Conservation (phyloP, 306 rosid genomes). For the Calophaca sinica region DNA sequence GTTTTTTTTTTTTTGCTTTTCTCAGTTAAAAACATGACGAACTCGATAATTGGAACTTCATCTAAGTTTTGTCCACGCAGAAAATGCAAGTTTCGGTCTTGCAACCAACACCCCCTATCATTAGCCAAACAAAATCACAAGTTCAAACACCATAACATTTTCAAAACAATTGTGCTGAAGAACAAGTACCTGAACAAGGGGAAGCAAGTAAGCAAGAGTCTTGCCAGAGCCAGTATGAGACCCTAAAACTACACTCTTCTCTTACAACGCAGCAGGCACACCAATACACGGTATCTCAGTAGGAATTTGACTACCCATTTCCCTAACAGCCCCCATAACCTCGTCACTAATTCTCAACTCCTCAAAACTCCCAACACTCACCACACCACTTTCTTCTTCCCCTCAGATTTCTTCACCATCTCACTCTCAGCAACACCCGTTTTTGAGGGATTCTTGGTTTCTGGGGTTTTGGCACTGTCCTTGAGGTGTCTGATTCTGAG, state of each 20-base stretch:
- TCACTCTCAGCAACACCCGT: slow-evolving; percentile 40
- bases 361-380: slow-evolving; percentile 59
- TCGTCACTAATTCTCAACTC: slow-evolving; percentile 77
- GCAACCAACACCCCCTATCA: not conserved
- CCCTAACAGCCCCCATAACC: slow-evolving; percentile 76
- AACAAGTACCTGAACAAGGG: slow-evolving; percentile 81
- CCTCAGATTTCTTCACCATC: no score
- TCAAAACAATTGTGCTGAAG: not conserved
- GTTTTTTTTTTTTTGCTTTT: no score
- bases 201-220: slow-evolving; percentile 92
- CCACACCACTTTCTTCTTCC: slow-evolving; percentile 42
- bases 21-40: no score
- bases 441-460: slow-evolving; percentile 7
- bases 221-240: slow-evolving; percentile 99
- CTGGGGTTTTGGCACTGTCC: slow-evolving; percentile 47
- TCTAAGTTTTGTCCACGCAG: no score
- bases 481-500: slow-evolving; percentile 75
- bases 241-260: slow-evolving; percentile 84
- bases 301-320: slow-evolving; percentile 80
- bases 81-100: no score
- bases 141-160: not conserved
- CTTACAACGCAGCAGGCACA: slow-evolving; percentile 82
- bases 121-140: not conserved
- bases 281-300: slow-evolving; percentile 96
- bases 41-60: no score